These are phyloP conservation scores for Botrytis aclada DNA, from an alignment of 2,329 filamentous ascomycete species.

Conservation along the genomic window DNA sequence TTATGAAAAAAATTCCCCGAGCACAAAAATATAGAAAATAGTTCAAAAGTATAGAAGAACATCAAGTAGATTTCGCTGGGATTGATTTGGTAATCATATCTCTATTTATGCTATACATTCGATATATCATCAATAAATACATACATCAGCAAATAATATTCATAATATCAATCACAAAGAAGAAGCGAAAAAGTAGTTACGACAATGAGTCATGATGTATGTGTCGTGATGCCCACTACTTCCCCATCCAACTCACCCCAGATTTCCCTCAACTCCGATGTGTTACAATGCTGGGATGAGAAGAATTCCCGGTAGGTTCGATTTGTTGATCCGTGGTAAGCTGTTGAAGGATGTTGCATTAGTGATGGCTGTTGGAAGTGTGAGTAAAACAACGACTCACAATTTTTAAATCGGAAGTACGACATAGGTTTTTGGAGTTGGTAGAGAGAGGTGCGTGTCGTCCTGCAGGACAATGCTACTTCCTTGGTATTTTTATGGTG, in stretches of 20 bases:
- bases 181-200: background rate
- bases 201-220: background rate
- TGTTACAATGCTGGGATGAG: background rate
- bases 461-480: background rate
- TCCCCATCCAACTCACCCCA: too few species aligned
- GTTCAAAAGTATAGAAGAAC: too few species aligned
- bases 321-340: background rate
- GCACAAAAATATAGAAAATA: too few species aligned
- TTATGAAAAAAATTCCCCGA: too few species aligned
- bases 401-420: background rate
- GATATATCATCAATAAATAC: accelerated
- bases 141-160: too few species aligned
- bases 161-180: too few species aligned
- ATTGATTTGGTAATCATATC: background rate
- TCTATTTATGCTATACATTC: background rate
- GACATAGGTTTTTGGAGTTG: background rate
- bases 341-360: background rate
- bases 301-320: too few species aligned
- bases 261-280: background rate
- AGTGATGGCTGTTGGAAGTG: background rate
- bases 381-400: background rate
- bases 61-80: too few species aligned
- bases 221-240: accelerated
- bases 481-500: background rate
- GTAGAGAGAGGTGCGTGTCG: background rate